A percentile compares a stretch with the other conserved stretches of the same genome.
Conservation (phyloP, 2,329 filamentous ascomycete species). For the Metarhizium anisopliae region DNA sequence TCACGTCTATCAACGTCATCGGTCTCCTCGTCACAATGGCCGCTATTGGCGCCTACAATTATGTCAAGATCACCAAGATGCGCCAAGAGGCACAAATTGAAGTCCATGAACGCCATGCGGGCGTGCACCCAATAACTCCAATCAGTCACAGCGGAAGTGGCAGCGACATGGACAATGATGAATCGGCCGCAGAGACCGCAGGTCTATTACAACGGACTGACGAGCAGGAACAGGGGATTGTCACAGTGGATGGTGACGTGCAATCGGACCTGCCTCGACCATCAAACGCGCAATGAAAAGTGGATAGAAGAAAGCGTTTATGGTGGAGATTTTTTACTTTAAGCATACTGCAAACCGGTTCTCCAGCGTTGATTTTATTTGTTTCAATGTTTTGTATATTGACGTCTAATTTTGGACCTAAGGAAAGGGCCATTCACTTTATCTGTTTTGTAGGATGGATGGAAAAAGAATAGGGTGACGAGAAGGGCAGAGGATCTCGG, state of each 20-base stretch:
- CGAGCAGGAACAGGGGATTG: conserved; percentile 25
- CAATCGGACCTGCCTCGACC: conserved; percentile 22
- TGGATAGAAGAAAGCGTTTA: neutral
- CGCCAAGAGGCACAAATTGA: conserved; percentile 57
- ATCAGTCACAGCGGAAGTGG: conserved; percentile 28
- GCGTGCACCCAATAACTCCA: conserved; percentile 21
- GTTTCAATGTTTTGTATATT: conserved; percentile 7
- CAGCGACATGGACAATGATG: conserved; percentile 33
- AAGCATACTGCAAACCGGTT: conserved; percentile 1
- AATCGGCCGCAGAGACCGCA: conserved; percentile 34
- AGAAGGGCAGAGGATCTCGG: neutral
- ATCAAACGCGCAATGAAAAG: conserved; percentile 1
- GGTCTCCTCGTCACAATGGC: conserved; percentile 82
- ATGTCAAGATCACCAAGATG: conserved; percentile 89
- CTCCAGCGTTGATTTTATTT: conserved; percentile 8
- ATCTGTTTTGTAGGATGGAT: neutral
- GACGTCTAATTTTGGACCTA: neutral
- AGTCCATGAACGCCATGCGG: conserved; percentile 33
- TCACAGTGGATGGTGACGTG: conserved; percentile 32
- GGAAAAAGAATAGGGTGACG: too few relatives aligned
- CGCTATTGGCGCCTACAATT: conserved; percentile 87
- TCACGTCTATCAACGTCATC: conserved; percentile 80
- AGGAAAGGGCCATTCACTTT: neutral
- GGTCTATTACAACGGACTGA: conserved; percentile 34
- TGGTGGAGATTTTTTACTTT: neutral